Evolutionary conservation across 441 rosid genomes (phyloP).

Genomic region (Bruguiera hainesii): DNA sequence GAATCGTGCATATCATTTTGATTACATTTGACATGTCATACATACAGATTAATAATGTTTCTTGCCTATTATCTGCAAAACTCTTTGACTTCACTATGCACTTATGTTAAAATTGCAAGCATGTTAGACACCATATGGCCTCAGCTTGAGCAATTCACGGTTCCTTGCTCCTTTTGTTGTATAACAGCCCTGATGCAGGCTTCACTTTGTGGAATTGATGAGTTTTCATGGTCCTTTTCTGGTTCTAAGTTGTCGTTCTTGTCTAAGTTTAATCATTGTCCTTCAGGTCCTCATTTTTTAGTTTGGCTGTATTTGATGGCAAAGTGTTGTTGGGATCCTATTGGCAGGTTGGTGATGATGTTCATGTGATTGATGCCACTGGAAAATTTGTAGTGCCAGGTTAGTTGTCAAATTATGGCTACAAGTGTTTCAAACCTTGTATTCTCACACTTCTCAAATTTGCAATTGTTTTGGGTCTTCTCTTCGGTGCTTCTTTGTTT

Average conservation of each 20-base stretch:
- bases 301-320: slow-evolving; percentile 1
- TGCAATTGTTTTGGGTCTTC: not conserved
- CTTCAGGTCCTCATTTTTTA: not conserved
- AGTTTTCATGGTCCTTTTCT: not conserved
- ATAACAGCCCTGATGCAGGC: not conserved
- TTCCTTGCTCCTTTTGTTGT: too few species aligned
- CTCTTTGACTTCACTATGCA: too few species aligned
- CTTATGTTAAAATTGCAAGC: too few species aligned
- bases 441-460: not conserved
- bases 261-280: not conserved
- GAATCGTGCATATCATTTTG: too few species aligned
- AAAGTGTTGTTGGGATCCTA: slow-evolving; percentile 7
- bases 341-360: slow-evolving; percentile 81
- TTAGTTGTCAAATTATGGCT: slow-evolving; percentile 18
- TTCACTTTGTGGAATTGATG: not conserved
- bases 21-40: too few species aligned
- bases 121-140: too few species aligned
- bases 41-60: too few species aligned
- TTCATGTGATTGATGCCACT: slow-evolving; percentile 74
- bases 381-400: slow-evolving; percentile 98
- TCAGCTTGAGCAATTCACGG: not conserved
- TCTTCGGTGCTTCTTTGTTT: too few species aligned
- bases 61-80: too few species aligned
- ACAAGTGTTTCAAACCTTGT: not conserved
- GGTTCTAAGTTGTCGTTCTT: not conserved